Conservation (phyloP, 73 alveolate genomes). For the Tetrahymena elliotti region DNA sequence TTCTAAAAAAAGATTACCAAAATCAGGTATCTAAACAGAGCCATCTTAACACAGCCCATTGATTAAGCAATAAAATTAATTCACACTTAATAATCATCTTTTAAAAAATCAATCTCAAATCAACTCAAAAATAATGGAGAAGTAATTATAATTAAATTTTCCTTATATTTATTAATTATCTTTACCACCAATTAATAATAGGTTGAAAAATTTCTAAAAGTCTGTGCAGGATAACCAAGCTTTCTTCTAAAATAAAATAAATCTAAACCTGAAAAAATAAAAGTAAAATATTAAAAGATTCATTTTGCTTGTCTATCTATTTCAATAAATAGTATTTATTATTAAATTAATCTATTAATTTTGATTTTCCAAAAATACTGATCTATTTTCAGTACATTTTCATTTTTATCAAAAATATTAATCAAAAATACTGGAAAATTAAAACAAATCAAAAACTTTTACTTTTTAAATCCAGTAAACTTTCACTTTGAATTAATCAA, state of each 20-base stretch:
- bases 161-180: not conserved
- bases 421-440: too few relatives aligned
- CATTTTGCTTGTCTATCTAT: not conserved
- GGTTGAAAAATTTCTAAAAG: not conserved
- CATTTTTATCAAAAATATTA: not conserved
- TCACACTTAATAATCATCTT: not conserved
- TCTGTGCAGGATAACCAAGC: not conserved
- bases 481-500: too few relatives aligned
- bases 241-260: not conserved
- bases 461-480: too few relatives aligned
- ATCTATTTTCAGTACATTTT: not conserved
- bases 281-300: not conserved
- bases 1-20: not conserved
- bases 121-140: not conserved
- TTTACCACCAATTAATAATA: not conserved
- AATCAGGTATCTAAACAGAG: not conserved
- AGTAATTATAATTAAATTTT: not conserved
- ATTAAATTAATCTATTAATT: too few relatives aligned
- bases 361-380: not conserved
- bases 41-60: not conserved
- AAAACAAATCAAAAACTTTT: too few relatives aligned
- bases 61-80: too few relatives aligned
- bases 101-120: not conserved
- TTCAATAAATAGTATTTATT: too few relatives aligned
- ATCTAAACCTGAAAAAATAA: not conserved